Evolutionary conservation across 2,329 filamentous ascomycete species (phyloP), one percentile per base, ranked within the genome.

Genomic region (Exophiala dermatitidis): DNA sequence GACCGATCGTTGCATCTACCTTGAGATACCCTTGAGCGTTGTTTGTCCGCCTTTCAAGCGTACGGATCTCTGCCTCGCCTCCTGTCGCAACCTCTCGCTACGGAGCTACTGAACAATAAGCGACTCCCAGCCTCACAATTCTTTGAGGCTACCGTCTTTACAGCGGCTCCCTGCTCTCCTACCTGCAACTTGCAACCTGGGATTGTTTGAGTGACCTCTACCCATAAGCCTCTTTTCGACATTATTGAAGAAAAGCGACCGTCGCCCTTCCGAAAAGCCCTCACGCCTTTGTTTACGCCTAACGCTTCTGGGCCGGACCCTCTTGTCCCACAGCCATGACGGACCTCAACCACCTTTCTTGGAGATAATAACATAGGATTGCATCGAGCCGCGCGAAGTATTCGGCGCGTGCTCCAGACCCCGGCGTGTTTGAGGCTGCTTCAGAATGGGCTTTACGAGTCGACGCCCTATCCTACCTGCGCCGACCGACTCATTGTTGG

Each of bases 391-490:
- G 51, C 51, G 57, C 54, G 38, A 46, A 33, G 9, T 12, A 8
- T 28, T 41, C 37, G 10, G 57, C 46, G 51, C 37, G 45, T 54
- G 54, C 36, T 12, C 48, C 48, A 46, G 37, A 57, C 58, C 55
- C 54, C 26, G 12, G 9, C 50, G 28, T 5, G 51, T 8, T 46
- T 56, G 46, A 54, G 50, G 46, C 42, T 43, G 51, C 50, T 50
- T 63, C 68, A 69, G 66, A 62, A 76, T 77, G 74, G 73, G 73
- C 65, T 68, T 75, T 67, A 69, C 72, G 59, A 70, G 69, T 66
- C 73, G 72, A 65, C 72, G 70, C 68, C 72, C 72, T 63, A 65
- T 72, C 57, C 66, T 77, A 60, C 74, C 74, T 65, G 74, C 74
- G 56, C 73, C 74, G 42, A 76, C 74, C 62, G 74, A 77, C 62